These are phyloP conservation scores for Umbelopsis ramanniana DNA, from an alignment of 192 early-diverging fungal genomes.

Conservation along the genomic window DNA sequence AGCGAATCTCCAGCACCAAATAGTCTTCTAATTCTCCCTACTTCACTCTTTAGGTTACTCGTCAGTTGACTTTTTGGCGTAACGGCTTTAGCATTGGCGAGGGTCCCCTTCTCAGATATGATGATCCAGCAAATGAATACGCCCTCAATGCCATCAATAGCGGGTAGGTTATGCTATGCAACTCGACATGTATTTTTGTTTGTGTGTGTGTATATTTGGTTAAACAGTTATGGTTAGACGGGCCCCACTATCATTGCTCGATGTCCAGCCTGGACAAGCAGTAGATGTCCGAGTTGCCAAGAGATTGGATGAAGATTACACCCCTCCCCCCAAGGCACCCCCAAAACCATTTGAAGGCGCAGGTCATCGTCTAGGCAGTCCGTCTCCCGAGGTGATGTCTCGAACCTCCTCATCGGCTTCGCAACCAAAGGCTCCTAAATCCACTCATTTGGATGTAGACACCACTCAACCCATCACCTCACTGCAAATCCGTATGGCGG, in stretches of 20 bases:
- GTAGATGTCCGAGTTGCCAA: constrained; percentile 88
- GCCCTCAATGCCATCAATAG: constrained; percentile 86
- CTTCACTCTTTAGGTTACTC: constrained; percentile 52
- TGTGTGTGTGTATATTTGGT: neutral
- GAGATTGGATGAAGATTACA: constrained; percentile 86
- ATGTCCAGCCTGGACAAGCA: constrained; percentile 86
- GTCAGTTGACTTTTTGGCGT: constrained; percentile 92
- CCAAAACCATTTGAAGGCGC: constrained; percentile 77
- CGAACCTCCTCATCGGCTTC: constrained; percentile 35
- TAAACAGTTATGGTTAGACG: constrained; percentile 52
- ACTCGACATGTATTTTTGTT: neutral
- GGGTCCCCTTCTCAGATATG: constrained; percentile 83
- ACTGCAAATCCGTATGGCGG: constrained; percentile 90
- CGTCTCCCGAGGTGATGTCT: constrained; percentile 40
- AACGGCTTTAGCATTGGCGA: constrained; percentile 97
- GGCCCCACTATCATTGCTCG: constrained; percentile 85
- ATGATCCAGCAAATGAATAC: constrained; percentile 87
- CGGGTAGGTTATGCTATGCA: constrained; percentile 58
- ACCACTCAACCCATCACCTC: constrained; percentile 76
- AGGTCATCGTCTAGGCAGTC: constrained; percentile 81
- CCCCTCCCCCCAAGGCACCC: constrained; percentile 77
- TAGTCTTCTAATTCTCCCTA: constrained; percentile 28
- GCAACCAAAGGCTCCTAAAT: constrained; percentile 35
- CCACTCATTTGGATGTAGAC: constrained; percentile 65
- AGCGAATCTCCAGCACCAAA: neutral